Base-by-base conservation (phyloP, 352 stramenopile genomes). In the Thalassiosira exigua region DNA sequence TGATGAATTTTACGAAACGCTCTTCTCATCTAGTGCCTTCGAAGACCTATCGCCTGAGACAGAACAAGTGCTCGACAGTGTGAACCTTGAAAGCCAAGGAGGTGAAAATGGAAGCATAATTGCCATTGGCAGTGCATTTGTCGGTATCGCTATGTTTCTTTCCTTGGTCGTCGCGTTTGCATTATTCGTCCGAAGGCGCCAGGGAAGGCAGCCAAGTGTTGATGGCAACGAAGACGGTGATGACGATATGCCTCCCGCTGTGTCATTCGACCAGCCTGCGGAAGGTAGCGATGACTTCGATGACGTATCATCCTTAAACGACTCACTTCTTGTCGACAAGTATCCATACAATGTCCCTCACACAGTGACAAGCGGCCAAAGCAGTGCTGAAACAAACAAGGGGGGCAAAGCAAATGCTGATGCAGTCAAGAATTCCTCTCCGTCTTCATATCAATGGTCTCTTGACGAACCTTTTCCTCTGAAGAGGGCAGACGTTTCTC, bases 271-370 rank as follows among this genome's bases (percentile, higher is more conserved):
- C 14, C 24, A 19, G 21, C 29, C 29, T 12, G 22, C 29, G n/a
- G 54, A 42, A 21, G 30, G 21, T 26, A 39, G 44, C 4, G 9
- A 76, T 22, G 19, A 54, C 17, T 48, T 70, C 12, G 9, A 76
- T 22, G 19, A 54, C 17, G 54, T 70, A 14, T 80, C 70, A 27
- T 69, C 60, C 33, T 41, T 74, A 17, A 61, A 69, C 11, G 61
- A 69, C 21, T 69, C 56, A 24, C 30, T 69, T 21, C 21, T 62
- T 12, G 33, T 32, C 14, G 54, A 21, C 33, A 36, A 14, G 11
- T 77, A 77, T 41, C 68, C 56, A 17, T 29, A 67, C 24, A 77
- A 77, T 21, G 58, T 75, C 22, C 56, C 68, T 9, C 68, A 77
- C 30, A 36, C 51, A 14, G 14, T 7, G 7, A 44, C 36, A 7